A percentile compares a stretch with the other conserved stretches of the same genome.
These are phyloP conservation scores for Syzygium oleosum DNA, from an alignment of 345 rosid species.

Conservation along the genomic window DNA sequence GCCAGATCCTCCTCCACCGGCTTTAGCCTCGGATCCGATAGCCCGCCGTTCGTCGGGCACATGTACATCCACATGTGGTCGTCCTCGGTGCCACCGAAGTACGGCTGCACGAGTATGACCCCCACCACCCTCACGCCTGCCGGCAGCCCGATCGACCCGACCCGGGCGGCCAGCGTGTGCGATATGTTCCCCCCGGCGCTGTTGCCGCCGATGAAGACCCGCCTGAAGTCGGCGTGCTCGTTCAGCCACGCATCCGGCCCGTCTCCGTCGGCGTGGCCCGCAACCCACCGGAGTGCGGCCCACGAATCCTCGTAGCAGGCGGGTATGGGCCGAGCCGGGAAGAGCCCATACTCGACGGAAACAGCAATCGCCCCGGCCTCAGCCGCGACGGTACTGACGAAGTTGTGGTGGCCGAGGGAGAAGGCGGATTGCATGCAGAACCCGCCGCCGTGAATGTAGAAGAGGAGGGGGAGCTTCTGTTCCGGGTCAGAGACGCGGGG, in stretches of 20 bases:
- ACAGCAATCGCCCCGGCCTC: conserved; percentile 7
- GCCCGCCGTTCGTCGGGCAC: conserved; percentile 19
- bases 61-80: conserved; percentile 15
- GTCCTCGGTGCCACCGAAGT: conserved; percentile 16
- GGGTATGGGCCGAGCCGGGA: conserved; percentile 29
- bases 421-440: conserved; percentile 18
- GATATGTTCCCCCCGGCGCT: conserved; percentile 36
- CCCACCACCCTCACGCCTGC: conserved; percentile 6
- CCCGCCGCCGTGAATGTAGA: conserved; percentile 23
- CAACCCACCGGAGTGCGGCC: conserved; percentile 24
- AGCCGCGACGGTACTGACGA: neutral
- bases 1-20: conserved; percentile 19
- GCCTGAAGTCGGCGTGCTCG: conserved; percentile 12
- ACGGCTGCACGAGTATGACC: conserved; percentile 19
- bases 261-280: neutral
- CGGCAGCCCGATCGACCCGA: conserved; percentile 5
- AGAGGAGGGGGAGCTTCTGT: conserved; percentile 13
- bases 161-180: conserved; percentile 15
- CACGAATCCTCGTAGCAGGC: conserved; percentile 35
- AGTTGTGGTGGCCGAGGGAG: neutral
- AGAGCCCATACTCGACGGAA: conserved; percentile 25
- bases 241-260: conserved; percentile 27
- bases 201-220: conserved; percentile 26
- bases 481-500: neutral
- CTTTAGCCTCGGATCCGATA: conserved; percentile 24